phyloP scores from a whole-genome alignment of 2,329 filamentous ascomycete species.

The Talaromyces sp. region DNA sequence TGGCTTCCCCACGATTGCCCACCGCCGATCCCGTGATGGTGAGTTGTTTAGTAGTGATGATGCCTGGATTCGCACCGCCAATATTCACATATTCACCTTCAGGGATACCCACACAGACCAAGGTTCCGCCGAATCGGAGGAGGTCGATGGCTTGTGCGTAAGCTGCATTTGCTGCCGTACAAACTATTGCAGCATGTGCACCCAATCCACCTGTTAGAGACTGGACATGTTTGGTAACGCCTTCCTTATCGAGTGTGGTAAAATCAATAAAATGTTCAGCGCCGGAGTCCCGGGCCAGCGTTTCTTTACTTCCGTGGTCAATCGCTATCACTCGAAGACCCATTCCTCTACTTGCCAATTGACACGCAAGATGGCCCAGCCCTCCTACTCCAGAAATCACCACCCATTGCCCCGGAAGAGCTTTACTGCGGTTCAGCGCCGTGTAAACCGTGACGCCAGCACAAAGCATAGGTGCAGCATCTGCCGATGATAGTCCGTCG shows the following conservation, averaged over 20 bases:
- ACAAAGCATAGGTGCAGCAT: constrained; percentile 65
- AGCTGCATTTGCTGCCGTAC: constrained; percentile 49
- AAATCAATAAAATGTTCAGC: constrained; percentile 66
- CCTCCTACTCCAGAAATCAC: constrained; percentile 61
- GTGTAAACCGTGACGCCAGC: constrained; percentile 66
- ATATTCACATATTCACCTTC: constrained; percentile 47
- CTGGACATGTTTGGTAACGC: constrained; percentile 55
- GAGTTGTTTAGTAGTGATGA: constrained; percentile 42
- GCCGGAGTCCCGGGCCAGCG: constrained; percentile 57
- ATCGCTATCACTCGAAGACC: constrained; percentile 63
- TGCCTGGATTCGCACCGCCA: constrained; percentile 42
- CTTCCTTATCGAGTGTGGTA: constrained; percentile 47
- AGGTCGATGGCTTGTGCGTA: constrained; percentile 50
- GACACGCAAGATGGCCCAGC: constrained; percentile 62
- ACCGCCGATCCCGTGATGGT: constrained; percentile 52
- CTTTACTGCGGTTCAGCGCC: constrained; percentile 60
- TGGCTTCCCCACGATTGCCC: constrained; percentile 51
- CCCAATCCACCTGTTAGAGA: constrained; percentile 57
- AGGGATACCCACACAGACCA: constrained; percentile 54
- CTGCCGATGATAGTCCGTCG: constrained; percentile 56
- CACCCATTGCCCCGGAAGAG: constrained; percentile 59
- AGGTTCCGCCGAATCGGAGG: constrained; percentile 48
- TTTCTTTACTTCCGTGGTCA: constrained; percentile 61
- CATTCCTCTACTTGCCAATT: constrained; percentile 60
- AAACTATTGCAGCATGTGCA: constrained; percentile 60